Evolutionary conservation across 1,284 basidiomycete species (phyloP), one percentile per base, ranked within the genome.

Genomic region (Dichomitus squalens): DNA sequence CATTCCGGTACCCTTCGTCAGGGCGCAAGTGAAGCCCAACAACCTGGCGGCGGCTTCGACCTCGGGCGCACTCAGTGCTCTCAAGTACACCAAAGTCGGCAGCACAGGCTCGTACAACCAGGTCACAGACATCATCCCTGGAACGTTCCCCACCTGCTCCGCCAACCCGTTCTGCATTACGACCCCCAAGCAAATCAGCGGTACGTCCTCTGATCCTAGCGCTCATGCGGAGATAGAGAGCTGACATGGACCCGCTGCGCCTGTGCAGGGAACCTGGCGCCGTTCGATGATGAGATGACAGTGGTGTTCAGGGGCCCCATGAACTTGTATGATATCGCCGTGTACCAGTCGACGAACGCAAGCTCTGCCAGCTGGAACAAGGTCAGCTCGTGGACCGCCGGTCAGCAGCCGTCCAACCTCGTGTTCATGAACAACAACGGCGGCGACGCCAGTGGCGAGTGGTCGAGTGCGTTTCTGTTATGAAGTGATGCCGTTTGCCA

Each of bases 381-480:
- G 48, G 58, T 59, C 38, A 72, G 70, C 46, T 62, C 64, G 6
- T 72, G 68, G 68, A 57, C 58, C 6, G 54, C 63, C 6, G 63
- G 56, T 52, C 23, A 59, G 51, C 5, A 55, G 46, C 64, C 67
- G 12, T 34, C 56, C 9, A 72, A 72, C 61, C 53, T 72, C 33
- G 70, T 72, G 21, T 72, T 71, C 60, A 72, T 72, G 70, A 70
- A 70, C 63, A 72, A 72, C 66, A 63, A 64, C 49, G 70, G 70
- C 21, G 70, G 70, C 23, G 56, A 56, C 20, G 53, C 46, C 16
- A 69, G 68, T 36, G 70, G 70, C 41, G 64, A 61, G 36, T 72
- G 68, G 68, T 67, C 69, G 9, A 67, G 70, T 72, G 44, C 35
- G 70, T 66, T 4, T 33, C 11, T 31, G 9, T 12, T 16, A 4